These are phyloP conservation scores for Erythrophleum fordii DNA, from an alignment of 306 rosid species.

Conservation along the genomic window DNA sequence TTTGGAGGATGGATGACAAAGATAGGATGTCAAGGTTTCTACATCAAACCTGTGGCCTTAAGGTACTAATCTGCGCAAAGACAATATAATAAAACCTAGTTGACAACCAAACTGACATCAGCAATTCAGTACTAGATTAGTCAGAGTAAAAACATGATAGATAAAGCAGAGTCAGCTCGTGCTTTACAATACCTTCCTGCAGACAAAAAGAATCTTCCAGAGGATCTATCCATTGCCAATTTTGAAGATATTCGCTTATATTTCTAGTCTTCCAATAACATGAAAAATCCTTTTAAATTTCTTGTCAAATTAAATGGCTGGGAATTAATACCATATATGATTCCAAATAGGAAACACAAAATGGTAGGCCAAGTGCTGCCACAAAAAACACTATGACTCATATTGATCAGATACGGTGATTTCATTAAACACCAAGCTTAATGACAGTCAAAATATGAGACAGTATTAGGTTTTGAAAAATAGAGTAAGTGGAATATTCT, in stretches of 20 bases:
- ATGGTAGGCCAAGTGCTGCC: background rate
- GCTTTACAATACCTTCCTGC: background rate
- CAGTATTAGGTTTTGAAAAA: background rate
- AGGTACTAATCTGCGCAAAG: background rate
- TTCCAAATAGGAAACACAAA: background rate
- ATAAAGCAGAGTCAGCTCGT: background rate
- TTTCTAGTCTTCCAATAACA: background rate
- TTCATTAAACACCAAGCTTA: background rate
- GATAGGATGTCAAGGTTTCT: background rate
- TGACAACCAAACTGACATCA: constrained; percentile 12
- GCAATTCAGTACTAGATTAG: constrained; percentile 8
- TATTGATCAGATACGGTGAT: background rate
- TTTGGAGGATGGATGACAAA: background rate
- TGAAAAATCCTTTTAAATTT: background rate
- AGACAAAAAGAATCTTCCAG: background rate
- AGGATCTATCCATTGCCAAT: constrained; percentile 3
- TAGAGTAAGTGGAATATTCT: background rate
- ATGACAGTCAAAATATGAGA: background rate
- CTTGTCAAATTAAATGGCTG: background rate
- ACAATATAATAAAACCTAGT: background rate
- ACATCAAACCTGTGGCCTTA: constrained; percentile 3
- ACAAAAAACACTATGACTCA: background rate
- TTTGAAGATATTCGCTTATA: background rate
- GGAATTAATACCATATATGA: constrained; percentile 2
- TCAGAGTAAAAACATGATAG: background rate